Evolutionary conservation across 305 asterid species (phyloP).

Genomic region (Salvia sclarea): DNA sequence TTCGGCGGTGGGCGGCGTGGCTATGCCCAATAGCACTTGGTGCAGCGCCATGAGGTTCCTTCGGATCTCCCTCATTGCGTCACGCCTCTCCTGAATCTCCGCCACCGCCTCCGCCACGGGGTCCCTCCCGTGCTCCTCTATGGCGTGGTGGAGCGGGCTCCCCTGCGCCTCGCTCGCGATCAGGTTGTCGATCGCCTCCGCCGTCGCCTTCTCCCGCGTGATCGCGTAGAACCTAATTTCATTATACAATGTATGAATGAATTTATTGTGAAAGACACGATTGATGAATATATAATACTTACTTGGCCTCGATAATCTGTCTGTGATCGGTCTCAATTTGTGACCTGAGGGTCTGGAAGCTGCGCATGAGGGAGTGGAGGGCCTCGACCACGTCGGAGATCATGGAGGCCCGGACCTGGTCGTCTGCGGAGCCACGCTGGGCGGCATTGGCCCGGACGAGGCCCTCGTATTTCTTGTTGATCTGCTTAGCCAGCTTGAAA

Average conservation of each 20-base stretch:
- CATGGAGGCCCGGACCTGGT: constrained; percentile 53
- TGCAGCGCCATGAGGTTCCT: constrained; percentile 59
- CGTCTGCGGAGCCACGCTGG: constrained; percentile 51
- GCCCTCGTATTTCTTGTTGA: constrained; percentile 63
- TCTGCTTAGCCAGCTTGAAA: constrained; percentile 57
- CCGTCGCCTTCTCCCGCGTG: constrained; percentile 61
- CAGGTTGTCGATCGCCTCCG: constrained; percentile 65
- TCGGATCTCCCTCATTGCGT: constrained; percentile 68
- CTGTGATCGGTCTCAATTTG: constrained; percentile 63
- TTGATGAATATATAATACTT: too few relatives aligned
- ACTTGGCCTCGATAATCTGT: constrained; percentile 53
- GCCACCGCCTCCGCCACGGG: constrained; percentile 63
- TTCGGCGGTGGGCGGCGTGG: constrained; percentile 52
- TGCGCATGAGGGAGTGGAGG: constrained; percentile 57
- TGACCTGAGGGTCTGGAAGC: constrained; percentile 54
- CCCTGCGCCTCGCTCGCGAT: constrained; percentile 57
- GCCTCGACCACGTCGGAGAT: constrained; percentile 57
- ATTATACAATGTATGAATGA: too few relatives aligned
- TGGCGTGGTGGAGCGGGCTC: constrained; percentile 57
- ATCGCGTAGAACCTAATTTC: constrained; percentile 45
- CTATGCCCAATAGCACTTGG: constrained; percentile 71
- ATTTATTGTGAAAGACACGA: too few relatives aligned
- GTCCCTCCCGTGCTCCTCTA: constrained; percentile 60
- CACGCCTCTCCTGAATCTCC: constrained; percentile 81
- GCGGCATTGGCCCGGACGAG: constrained; percentile 62